phyloP scores from a whole-genome alignment of 2,329 filamentous ascomycete genomes.

The Colletotrichum filicis region DNA sequence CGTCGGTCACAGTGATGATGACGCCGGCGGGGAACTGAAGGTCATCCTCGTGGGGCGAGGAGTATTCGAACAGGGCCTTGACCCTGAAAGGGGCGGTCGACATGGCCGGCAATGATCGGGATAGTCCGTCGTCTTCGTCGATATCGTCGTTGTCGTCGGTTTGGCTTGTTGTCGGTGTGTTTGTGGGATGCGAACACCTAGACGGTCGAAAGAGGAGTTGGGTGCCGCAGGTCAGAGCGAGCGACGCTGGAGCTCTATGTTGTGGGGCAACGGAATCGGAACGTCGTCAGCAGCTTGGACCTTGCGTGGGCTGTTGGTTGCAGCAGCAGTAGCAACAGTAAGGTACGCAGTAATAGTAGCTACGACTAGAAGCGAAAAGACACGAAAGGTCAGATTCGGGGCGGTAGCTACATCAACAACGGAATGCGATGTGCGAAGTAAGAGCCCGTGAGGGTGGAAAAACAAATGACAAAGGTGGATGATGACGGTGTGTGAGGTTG shows the following conservation, averaged over 20 bases:
- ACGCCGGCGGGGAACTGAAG: conserved; percentile 87
- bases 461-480: not conserved
- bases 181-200: not conserved
- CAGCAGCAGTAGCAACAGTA: not conserved
- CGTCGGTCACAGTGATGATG: conserved; percentile 91
- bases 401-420: not conserved
- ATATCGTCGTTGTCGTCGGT: conserved; percentile 2
- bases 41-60: conserved; percentile 93
- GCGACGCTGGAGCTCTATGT: conserved; percentile 19
- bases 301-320: conserved; percentile 28
- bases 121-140: conserved; percentile 17
- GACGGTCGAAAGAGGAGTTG: conserved; percentile 30
- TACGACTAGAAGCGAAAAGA: not conserved
- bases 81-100: conserved; percentile 82
- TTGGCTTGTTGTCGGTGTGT: not conserved
- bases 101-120: conserved; percentile 32
- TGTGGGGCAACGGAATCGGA: conserved; percentile 35
- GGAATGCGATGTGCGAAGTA: not conserved
- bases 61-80: conserved; percentile 95
- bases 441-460: not conserved
- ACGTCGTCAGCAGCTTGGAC: conserved; percentile 36
- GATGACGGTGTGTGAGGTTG: not conserved
- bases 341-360: not conserved
- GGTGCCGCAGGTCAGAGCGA: conserved; percentile 23
- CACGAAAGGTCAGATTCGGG: conserved; percentile 9